Evolutionary conservation across 805 yeast genomes (phyloP), one percentile per base, ranked within the genome.

Genomic region (Tetrapisispora iriomotensis): DNA sequence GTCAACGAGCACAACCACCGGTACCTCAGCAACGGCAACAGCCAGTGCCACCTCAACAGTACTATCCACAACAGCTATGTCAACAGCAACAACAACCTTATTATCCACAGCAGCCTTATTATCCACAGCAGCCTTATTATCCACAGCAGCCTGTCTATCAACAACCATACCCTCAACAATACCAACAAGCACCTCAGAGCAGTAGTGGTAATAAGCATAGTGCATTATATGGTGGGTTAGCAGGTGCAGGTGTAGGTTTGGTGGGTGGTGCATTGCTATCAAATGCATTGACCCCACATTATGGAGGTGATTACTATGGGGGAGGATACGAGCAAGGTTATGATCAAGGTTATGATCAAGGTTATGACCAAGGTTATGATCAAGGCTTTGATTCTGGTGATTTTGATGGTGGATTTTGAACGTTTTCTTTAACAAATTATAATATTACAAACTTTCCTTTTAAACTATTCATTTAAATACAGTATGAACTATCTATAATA

Each of bases 231-330:
- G 54, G 51, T 42, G 71, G 36, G 8, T 37, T 37, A 26, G 40
- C 40, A 8, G 77, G 74, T 35, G 73, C 68, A 2, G 79, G 79
- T 39, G 70, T 77, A 14, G 86, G 85, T 58, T 55, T 78, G 39
- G 50, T 77, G 8, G 84, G 83, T 41, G 84, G 83, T 33, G 60
- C 72, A 60, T 48, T 76, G 46, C 50, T 77, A 32, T 71, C 70
- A 8, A 62, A 67, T 27, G 71, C 71, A 42, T 39, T 23, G 42
- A 40, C 20, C 12, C 28, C 27, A 10, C 36, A 33, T 33, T 22
- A 23, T 15, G 3, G 53, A 48, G 64, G 52, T 58, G 68, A 48
- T 66, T 64, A 46, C 53, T 56, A 51, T 51, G 61, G 45, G 36
- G 51, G 61, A 45, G 36, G 51, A 14, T 36, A 37, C 32, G 56